Base-by-base conservation (phyloP, 495 filamentous ascomycete genomes). In the Lophiostoma macrostomum region DNA sequence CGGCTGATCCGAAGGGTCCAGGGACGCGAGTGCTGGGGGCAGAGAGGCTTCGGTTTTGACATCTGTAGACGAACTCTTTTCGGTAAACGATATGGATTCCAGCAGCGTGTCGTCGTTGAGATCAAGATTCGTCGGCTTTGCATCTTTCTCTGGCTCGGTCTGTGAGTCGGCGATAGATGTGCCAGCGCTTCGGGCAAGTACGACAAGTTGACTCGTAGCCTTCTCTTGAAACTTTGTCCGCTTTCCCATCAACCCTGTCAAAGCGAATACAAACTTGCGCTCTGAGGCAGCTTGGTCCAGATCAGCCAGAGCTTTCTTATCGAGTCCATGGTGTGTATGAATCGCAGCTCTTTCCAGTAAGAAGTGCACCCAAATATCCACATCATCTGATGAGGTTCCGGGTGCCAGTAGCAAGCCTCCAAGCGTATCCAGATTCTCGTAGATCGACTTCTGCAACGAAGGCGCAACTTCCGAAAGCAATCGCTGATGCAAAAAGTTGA, bases 81-180 rank as follows among this genome's bases (percentile, higher is more conserved):
- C 77, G 0, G 80, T 72, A 63, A 97, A 99, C 5, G 83, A 77
- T 40, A 97, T 87, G 4, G 80, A 77, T 67, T 99, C 94, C 20
- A 97, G 71, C 5, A 99, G 74, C 0, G 93, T 99, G 67, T 99
- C 93, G 60, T 97, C 90, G 61, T 96, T 89, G 16, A 97, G 69
- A 34, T 83, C 77, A 11, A 96, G 68, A 8, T 83, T 79, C 61
- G 77, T 75, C 1, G 91, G 90, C 24, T 72, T 70, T 0, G 71
- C 67, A 6, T 22, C 43, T 1, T 16, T 51, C 16, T 16, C 11
- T 2, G 46, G 34, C 3, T 27, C 25, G 1, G 40, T 61, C 23
- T 45, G 50, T 31, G 43, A 24, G 2, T 24, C 50, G n/a, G n/a
- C n/a, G n/a, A n/a, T n/a, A n/a, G n/a, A n/a, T 19, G 28, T 28